Base-by-base conservation (phyloP, 192 early-diverging fungal species). In the Lobosporangium transversale region DNA sequence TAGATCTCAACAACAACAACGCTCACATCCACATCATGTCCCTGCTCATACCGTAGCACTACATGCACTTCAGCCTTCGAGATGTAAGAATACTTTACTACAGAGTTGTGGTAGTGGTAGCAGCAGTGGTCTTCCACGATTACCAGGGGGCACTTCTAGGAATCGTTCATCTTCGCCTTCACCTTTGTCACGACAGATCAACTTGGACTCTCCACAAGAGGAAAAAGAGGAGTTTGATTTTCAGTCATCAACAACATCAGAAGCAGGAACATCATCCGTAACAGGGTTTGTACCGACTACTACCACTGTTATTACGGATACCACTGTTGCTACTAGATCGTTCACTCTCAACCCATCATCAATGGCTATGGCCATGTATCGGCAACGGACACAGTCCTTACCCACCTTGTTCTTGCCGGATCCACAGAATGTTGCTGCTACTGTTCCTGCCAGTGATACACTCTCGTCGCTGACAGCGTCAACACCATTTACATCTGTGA, bases 161-260 rank as follows among this genome's bases (percentile, higher is more conserved):
- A 62, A 56, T 14, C 63, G 63, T 11, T 67, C 71, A 1, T 64
- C 63, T 2, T 66, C 63, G 5, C 71, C 71, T 4, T 66, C 58
- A 20, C 64, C 71, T 0, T 44, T 66, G 17, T 76, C 63, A 17
- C 29, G 42, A 47, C 70, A 73, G 26, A 52, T 62, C 32, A 50
- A 57, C 21, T 37, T 70, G 6, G 67, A 69, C 26, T 61, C 67
- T 5, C 67, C 67, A 24, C 51, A 44, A 32, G 67, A 69, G 3
- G 67, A 69, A 20, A 53, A 55, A 9, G 52, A 60, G 3, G 58
- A 48, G 8, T 42, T 42, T 15, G 53, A 66, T 26, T 53, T 53
- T 21, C 26, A 57, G 9, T 15, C 11, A 20, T 9, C 30, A 21
- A 14, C 37, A 40, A 40, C 7, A 7, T 40, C 37, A 40, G 37